phyloP scores from a whole-genome alignment of 345 rosid species.

The Nephelium lappaceum region DNA sequence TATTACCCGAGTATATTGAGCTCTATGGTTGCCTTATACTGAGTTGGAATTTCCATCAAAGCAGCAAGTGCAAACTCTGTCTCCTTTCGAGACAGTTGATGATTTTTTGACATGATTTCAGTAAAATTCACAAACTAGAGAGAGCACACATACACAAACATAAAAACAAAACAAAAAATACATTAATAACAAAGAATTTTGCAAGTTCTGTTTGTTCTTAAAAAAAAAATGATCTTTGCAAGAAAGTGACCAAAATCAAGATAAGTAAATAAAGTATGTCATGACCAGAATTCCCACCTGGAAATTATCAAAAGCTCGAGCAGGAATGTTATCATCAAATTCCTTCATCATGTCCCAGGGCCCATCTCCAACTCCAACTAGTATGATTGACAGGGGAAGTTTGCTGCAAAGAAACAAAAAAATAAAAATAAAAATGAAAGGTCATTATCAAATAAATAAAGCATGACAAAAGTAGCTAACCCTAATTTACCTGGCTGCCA shows the following conservation, averaged over 20 bases:
- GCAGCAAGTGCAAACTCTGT: conserved; percentile 89
- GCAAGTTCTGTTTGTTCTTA: background rate
- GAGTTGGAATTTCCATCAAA: conserved; percentile 94
- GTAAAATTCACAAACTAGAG: conserved; percentile 92
- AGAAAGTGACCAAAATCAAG: background rate
- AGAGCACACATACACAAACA: conserved; percentile 11
- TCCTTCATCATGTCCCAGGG: conserved; percentile 99
- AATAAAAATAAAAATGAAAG: background rate
- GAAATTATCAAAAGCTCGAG: conserved; percentile 94
- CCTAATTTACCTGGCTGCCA: conserved; percentile 72
- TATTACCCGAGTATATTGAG: conserved; percentile 79
- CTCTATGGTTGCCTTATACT: conserved; percentile 91
- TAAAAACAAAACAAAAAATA: background rate
- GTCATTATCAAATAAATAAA: conserved; percentile 13
- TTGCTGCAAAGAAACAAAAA: conserved; percentile 45
- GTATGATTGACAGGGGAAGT: conserved; percentile 81
- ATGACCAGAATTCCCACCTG: conserved; percentile 51
- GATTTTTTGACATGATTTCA: conserved; percentile 83
- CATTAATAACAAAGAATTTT: background rate
- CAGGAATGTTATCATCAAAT: conserved; percentile 94
- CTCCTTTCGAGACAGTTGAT: conserved; percentile 63
- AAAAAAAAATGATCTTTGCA: background rate
- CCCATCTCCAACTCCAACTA: conserved; percentile 98
- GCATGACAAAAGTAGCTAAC: conserved; percentile 8
- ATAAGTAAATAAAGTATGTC: no score